Evolutionary conservation across 352 stramenopile genomes (phyloP).

Genomic region (Phytophthora citricola): DNA sequence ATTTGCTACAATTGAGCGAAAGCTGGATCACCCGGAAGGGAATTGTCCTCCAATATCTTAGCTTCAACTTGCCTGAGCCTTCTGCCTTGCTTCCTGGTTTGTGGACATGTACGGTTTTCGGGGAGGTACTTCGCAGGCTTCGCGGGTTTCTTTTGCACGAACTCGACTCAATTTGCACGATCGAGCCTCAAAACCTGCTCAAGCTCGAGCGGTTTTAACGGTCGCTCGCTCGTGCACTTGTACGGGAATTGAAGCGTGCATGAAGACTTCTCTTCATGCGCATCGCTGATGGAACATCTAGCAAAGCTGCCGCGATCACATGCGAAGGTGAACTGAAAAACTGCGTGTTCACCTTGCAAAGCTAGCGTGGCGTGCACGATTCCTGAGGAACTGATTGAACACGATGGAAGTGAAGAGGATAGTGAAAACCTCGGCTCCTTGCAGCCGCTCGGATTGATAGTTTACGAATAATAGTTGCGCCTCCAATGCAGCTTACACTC

Average conservation of each 20-base stretch:
- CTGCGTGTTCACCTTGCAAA: constrained; percentile 34
- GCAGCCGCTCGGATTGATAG: constrained; percentile 34
- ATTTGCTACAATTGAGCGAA: constrained; percentile 38
- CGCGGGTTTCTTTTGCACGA: constrained; percentile 15
- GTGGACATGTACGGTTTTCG: constrained; percentile 14
- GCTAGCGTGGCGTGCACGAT: constrained; percentile 15
- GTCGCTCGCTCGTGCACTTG: background rate
- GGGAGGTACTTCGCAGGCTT: constrained; percentile 1
- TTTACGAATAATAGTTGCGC: constrained; percentile 38
- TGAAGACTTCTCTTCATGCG: background rate
- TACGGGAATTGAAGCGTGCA: constrained; percentile 14
- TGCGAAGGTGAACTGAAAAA: constrained; percentile 8
- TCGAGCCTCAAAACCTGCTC: no score
- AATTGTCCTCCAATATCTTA: constrained; percentile 17
- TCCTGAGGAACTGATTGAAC: background rate
- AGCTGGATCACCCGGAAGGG: constrained; percentile 16
- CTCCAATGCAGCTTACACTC: constrained; percentile 25
- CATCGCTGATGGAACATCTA: no score
- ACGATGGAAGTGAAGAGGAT: background rate
- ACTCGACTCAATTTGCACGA: constrained; percentile 16
- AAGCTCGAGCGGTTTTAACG: no score
- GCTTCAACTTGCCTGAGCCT: constrained; percentile 30
- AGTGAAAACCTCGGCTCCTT: constrained; percentile 14
- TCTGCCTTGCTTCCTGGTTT: constrained; percentile 4
- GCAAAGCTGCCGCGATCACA: background rate